Evolutionary conservation across 2,329 filamentous ascomycete genomes (phyloP), one percentile per base, ranked within the genome.

Genomic region (Nothophoma quercina): DNA sequence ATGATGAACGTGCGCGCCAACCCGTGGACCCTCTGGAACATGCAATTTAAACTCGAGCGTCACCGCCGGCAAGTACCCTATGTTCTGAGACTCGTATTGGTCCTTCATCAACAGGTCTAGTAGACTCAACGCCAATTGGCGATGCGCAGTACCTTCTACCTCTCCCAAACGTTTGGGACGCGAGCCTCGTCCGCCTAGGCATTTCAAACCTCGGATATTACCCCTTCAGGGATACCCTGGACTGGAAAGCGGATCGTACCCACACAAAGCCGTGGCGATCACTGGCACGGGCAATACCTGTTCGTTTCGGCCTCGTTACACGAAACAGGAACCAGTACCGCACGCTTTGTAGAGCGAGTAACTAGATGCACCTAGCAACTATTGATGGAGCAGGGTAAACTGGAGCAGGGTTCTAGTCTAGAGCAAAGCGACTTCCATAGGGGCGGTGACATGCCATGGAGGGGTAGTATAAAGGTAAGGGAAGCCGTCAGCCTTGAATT

Each of bases 181-280:
- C 23, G 15, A 16, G 35, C 26, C 7, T 44, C n/a, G 39, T 28
- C 16, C 33, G 22, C 16, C 16, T 26, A 22, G 18, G 13, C 21
- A 18, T 26, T 36, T 18, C n/a, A n/a, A 8, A 40, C 38, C 38
- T 48, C 54, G 56, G 54, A 56, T 25, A 56, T 59, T 54, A 32
- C 53, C 23, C 16, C 32, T 45, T 36, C 40, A 44, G 43, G 45
- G 42, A 19, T 4, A 40, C 36, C 50, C 50, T 43, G 40, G 36
- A 18, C 25, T 16, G 33, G 36, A 28, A 23, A 10, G 26, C 23
- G 28, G 25, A 7, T 13, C n/a, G 25, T 18, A 39, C 22, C 32
- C 38, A 38, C 40, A 33, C 8, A 16, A 33, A 40, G 38, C 25
- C 36, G 36, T 33, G 51, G 9, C 50, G 40, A 55, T 51, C 46